These are phyloP conservation scores for Leishmania amazonensis DNA, from an alignment of 208 protist species.

Conservation along the genomic window DNA sequence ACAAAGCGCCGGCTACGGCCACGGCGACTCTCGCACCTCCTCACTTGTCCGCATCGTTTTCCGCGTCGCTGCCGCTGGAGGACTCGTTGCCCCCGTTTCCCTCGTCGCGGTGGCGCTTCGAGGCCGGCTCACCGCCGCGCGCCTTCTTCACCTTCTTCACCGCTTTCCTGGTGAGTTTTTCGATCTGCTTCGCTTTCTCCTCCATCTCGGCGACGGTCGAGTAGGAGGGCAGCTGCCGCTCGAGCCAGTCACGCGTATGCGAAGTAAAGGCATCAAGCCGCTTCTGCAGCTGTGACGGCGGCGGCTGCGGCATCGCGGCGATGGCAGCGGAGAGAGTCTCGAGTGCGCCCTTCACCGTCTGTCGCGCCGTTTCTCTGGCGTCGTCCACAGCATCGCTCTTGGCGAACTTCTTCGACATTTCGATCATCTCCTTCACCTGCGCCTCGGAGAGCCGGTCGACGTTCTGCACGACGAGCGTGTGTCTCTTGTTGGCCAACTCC, in stretches of 20 bases:
- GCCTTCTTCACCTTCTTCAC: constrained; percentile 24
- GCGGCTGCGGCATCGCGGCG: constrained; percentile 32
- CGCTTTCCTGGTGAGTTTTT: constrained; percentile 31
- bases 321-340: constrained; percentile 41
- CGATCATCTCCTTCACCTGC: constrained; percentile 71
- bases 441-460: constrained; percentile 63
- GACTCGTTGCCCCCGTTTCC: constrained; percentile 5
- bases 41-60: background rate
- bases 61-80: constrained; percentile 24
- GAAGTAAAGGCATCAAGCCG: constrained; percentile 50
- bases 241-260: constrained; percentile 62
- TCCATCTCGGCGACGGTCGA: constrained; percentile 42
- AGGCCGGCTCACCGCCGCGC: constrained; percentile 6
- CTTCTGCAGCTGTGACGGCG: constrained; percentile 59
- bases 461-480: constrained; percentile 96
- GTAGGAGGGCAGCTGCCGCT: constrained; percentile 51
- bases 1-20: background rate
- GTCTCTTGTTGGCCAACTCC: constrained; percentile 86
- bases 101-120: constrained; percentile 30
- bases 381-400: constrained; percentile 43
- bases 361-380: constrained; percentile 29
- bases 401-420: constrained; percentile 42
- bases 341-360: constrained; percentile 38
- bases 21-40: background rate
- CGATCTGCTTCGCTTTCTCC: constrained; percentile 63